Evolutionary conservation across 2,329 filamentous ascomycete genomes (phyloP).

Genomic region (Beauveria sp.): DNA sequence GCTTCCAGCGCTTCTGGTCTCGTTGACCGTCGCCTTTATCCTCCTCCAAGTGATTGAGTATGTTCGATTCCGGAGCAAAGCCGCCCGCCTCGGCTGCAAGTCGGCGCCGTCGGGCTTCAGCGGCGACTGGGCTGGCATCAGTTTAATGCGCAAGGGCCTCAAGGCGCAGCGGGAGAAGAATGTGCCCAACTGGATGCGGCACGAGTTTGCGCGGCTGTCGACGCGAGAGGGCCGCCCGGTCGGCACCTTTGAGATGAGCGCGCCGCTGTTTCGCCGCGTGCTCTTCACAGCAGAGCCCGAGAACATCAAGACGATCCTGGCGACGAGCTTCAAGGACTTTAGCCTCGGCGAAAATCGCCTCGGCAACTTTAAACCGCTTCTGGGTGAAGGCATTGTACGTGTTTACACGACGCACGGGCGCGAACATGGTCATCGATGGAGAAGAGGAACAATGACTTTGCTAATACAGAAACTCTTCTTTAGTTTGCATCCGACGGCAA

Average conservation of each 20-base stretch:
- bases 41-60: not conserved
- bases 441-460: not conserved
- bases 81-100: slow-evolving; percentile 15
- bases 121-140: slow-evolving; percentile 16
- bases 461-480: not conserved
- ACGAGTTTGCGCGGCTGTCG: slow-evolving; percentile 5
- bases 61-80: not conserved
- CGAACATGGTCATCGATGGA: not conserved
- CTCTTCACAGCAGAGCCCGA: slow-evolving; percentile 19
- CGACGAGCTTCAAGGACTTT: slow-evolving; percentile 21
- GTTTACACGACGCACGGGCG: not conserved
- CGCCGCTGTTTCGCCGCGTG: slow-evolving; percentile 15
- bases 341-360: slow-evolving; percentile 19
- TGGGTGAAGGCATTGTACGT: slow-evolving; percentile 34
- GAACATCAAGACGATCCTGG: slow-evolving; percentile 23
- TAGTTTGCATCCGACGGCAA: slow-evolving; percentile 29
- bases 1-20: slow-evolving; percentile 2
- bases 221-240: slow-evolving; percentile 13
- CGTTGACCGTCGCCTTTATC: not conserved
- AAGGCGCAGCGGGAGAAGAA: slow-evolving; percentile 14
- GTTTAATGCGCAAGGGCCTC: slow-evolving; percentile 7
- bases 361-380: slow-evolving; percentile 26
- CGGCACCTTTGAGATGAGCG: slow-evolving; percentile 14
- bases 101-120: slow-evolving; percentile 4
- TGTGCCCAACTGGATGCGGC: slow-evolving; percentile 13